Conservation (phyloP, 1,284 basidiomycete genomes). For the Paramarasmius palmivorus region DNA sequence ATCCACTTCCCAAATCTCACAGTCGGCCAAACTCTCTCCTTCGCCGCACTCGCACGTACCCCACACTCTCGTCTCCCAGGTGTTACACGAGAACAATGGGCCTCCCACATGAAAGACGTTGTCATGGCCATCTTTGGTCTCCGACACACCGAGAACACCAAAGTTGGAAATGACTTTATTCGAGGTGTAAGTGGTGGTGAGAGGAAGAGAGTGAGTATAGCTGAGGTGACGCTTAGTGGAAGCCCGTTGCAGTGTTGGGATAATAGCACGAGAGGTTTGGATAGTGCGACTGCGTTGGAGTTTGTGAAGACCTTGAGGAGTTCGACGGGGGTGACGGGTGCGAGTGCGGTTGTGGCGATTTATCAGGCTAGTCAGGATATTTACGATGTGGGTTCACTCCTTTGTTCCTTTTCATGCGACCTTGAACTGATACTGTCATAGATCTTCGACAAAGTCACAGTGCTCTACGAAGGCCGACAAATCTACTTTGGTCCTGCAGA, state of each 20-base stretch:
- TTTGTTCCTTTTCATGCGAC: not conserved
- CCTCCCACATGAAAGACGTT: conserved; percentile 47
- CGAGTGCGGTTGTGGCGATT: conserved; percentile 29
- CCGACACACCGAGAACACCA: conserved; percentile 54
- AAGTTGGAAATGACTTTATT: conserved; percentile 53
- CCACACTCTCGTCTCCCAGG: conserved; percentile 49
- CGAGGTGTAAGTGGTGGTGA: conserved; percentile 62
- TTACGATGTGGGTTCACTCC: conserved; percentile 30
- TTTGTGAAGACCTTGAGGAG: conserved; percentile 22
- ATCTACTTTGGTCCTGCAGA: conserved; percentile 47
- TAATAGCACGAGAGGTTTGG: conserved; percentile 58
- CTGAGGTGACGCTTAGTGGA: conserved; percentile 34
- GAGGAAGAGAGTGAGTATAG: conserved; percentile 61
- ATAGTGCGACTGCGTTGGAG: conserved; percentile 52
- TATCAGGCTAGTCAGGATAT: conserved; percentile 49
- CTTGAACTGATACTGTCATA: not conserved
- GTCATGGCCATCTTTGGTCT: conserved; percentile 62
- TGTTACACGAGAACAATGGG: conserved; percentile 42
- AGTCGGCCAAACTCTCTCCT: conserved; percentile 51
- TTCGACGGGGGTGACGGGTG: conserved; percentile 16
- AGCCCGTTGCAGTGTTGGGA: conserved; percentile 38
- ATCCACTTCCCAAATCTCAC: conserved; percentile 60
- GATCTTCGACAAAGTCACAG: conserved; percentile 12
- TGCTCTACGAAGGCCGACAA: conserved; percentile 50
- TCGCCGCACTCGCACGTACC: conserved; percentile 50